Evolutionary conservation across 2,329 filamentous ascomycete species (phyloP).

Genomic region (Xylariomycetidae sp.): DNA sequence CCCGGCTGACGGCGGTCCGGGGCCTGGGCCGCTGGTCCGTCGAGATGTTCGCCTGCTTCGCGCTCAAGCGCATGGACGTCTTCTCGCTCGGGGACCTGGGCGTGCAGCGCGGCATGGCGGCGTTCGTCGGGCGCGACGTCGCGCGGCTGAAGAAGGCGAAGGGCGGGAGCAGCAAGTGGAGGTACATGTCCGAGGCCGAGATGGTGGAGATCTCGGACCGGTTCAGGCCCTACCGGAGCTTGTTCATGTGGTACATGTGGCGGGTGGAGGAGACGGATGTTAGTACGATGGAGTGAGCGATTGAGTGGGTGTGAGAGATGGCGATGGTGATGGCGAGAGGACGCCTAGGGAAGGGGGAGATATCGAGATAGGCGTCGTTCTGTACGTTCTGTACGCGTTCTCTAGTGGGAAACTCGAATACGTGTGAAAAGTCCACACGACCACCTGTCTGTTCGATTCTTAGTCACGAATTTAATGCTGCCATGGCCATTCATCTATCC

Average conservation of each 20-base stretch:
- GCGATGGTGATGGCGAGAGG: too few species aligned
- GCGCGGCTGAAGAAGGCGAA: conserved; percentile 68
- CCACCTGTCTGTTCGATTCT: too few species aligned
- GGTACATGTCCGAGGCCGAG: conserved; percentile 93
- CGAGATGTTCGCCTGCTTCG: conserved; percentile 97
- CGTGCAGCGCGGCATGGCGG: conserved; percentile 91
- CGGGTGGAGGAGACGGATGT: conserved; percentile 75
- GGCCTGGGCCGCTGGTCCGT: conserved; percentile 88
- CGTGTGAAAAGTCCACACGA: too few species aligned
- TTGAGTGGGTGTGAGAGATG: not conserved
- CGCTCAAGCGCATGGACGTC: conserved; percentile 89
- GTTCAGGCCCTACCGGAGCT: conserved; percentile 81
- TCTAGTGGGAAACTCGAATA: too few species aligned
- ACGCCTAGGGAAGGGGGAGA: too few species aligned
- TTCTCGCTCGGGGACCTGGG: conserved; percentile 90
- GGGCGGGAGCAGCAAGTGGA: conserved; percentile 86
- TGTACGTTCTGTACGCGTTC: too few species aligned
- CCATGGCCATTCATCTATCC: too few species aligned
- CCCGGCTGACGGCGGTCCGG: conserved; percentile 76
- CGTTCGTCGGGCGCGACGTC: conserved; percentile 77
- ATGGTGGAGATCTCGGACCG: conserved; percentile 78
- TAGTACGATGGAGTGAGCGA: conserved; percentile 47
- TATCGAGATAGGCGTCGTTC: too few species aligned
- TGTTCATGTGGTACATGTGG: conserved; percentile 99
- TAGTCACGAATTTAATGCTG: too few species aligned